Conservation (phyloP, 2,329 filamentous ascomycete genomes). For the Fusarium miscanthi region DNA sequence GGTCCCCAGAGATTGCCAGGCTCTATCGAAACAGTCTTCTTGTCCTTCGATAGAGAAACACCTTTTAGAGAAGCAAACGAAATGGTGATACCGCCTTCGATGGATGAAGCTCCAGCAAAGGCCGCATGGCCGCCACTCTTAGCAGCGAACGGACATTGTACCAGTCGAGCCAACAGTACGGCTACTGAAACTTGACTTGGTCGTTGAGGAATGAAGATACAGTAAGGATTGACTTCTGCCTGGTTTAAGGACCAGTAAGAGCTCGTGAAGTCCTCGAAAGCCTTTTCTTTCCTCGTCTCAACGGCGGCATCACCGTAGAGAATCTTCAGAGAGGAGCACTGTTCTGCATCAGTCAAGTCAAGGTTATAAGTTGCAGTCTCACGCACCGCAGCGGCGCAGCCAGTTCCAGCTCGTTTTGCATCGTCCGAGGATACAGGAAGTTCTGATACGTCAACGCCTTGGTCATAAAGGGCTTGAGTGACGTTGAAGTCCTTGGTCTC, state of each 20-base stretch:
- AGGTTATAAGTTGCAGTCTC: rapidly evolving
- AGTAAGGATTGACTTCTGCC: constrained; percentile 13
- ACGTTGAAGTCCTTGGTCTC: constrained; percentile 20
- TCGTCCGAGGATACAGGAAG: background rate
- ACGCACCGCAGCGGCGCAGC: constrained; percentile 18
- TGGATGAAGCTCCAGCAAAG: constrained; percentile 54
- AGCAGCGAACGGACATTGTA: constrained; percentile 47
- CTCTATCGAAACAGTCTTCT: constrained; percentile 49
- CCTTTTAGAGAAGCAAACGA: constrained; percentile 52
- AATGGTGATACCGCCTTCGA: constrained; percentile 50
- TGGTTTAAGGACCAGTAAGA: constrained; percentile 27
- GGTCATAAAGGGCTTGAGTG: constrained; percentile 22
- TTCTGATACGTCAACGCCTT: constrained; percentile 14
- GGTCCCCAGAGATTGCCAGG: constrained; percentile 54
- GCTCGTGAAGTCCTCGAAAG: constrained; percentile 1
- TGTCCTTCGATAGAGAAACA: constrained; percentile 46
- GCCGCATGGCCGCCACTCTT: constrained; percentile 60
- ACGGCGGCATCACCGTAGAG: constrained; percentile 21
- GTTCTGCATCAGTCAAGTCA: background rate
- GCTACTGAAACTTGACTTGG: constrained; percentile 4
- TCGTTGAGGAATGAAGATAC: constrained; percentile 28
- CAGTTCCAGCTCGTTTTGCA: background rate
- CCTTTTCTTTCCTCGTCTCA: constrained; percentile 4
- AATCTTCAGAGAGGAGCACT: constrained; percentile 24
- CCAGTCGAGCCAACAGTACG: constrained; percentile 17